A percentile compares a stretch with the other conserved stretches of the same genome.
Conservation (phyloP, 768 basidiomycete genomes). For the Leucocoprinus sp. region DNA sequence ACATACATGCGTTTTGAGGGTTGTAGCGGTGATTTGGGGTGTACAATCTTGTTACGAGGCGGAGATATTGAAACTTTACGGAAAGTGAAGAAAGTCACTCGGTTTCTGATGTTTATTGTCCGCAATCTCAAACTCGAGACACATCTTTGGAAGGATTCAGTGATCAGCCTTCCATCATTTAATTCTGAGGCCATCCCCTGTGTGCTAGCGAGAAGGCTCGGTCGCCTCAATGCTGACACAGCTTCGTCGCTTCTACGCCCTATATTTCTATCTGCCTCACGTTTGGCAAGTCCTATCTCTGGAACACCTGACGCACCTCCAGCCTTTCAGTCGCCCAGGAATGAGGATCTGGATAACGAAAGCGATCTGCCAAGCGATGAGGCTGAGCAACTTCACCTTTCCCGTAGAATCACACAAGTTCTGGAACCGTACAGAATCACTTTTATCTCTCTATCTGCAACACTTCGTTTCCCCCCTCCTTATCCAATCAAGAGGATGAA, state of each 20-base stretch:
- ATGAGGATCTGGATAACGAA: slow-evolving; percentile 30
- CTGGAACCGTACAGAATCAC: slow-evolving; percentile 80
- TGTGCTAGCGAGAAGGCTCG: slow-evolving; percentile 20
- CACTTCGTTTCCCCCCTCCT: slow-evolving; percentile 87
- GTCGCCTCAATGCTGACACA: slow-evolving; percentile 19
- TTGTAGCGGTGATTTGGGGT: slow-evolving; percentile 86
- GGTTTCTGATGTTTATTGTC: slow-evolving; percentile 88
- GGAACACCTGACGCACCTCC: neutral
- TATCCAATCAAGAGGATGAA: slow-evolving; percentile 84
- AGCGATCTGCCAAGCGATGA: slow-evolving; percentile 56
- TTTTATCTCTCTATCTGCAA: slow-evolving; percentile 91
- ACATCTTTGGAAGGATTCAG: slow-evolving; percentile 86
- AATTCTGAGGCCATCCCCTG: slow-evolving; percentile 58
- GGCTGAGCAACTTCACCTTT: slow-evolving; percentile 58
- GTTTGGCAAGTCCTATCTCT: neutral
- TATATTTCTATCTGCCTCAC: slow-evolving; percentile 12
- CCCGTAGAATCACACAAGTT: slow-evolving; percentile 71
- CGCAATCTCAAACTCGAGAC: slow-evolving; percentile 92
- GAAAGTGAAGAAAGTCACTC: slow-evolving; percentile 85
- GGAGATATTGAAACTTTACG: slow-evolving; percentile 73
- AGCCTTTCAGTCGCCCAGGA: neutral
- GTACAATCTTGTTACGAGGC: slow-evolving; percentile 88
- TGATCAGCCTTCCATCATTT: slow-evolving; percentile 65
- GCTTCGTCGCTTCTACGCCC: slow-evolving; percentile 12
- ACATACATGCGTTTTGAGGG: slow-evolving; percentile 99